A percentile compares a stretch with the other conserved stretches of the same genome.
Evolutionary conservation across 345 rosid genomes (phyloP).

Genomic region (Arabis alpina): DNA sequence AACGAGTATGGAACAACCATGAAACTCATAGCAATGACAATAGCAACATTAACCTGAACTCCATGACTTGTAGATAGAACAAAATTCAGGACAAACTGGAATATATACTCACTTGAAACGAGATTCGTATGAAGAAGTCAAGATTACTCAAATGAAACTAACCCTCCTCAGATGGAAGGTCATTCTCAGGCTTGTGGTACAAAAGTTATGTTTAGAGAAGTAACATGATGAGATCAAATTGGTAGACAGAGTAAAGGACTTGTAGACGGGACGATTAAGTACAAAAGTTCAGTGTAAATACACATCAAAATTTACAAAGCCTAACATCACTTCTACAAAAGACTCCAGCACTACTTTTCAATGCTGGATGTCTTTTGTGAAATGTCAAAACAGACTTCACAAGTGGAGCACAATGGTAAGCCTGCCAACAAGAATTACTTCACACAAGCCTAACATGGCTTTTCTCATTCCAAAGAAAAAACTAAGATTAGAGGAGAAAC

Average conservation of each 20-base stretch:
- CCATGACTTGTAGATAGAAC: not conserved
- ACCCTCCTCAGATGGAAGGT: constrained; percentile 5
- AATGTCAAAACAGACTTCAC: constrained; percentile 20
- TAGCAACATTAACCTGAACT: not conserved
- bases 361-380: constrained; percentile 1
- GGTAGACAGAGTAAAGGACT: constrained; percentile 20
- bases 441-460: constrained; percentile 15
- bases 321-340: constrained; percentile 14
- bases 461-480: not conserved
- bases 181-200: too few relatives aligned
- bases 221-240: constrained; percentile 6
- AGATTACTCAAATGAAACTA: not conserved
- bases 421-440: constrained; percentile 15
- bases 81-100: not conserved
- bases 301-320: constrained; percentile 23
- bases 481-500: not conserved
- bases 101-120: not conserved
- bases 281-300: constrained; percentile 5
- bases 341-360: constrained; percentile 19
- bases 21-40: not conserved
- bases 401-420: constrained; percentile 19
- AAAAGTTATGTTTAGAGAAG: not conserved
- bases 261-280: not conserved
- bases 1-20: not conserved
- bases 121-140: not conserved